Base-by-base conservation (phyloP, 106 monocot genomes). In the Acorus calamus region DNA sequence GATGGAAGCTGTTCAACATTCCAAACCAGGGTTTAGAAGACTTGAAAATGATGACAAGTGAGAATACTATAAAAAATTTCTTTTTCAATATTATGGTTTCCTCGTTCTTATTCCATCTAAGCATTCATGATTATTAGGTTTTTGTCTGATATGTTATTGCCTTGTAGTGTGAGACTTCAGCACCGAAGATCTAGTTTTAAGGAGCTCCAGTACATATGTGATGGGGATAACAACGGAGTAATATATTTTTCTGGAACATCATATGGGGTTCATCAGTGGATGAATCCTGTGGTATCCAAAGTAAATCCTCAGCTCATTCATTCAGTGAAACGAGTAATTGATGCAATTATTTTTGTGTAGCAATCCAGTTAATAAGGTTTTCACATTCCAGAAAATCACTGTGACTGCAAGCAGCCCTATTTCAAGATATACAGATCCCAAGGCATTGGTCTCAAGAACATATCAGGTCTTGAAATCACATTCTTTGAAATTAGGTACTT, bases 201-300 rank as follows among this genome's bases (percentile, higher is more conserved):
- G 62, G 92, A 92, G 70, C 91, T 98, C 53, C 91, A 85, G 48
- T 98, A 88, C 57, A 85, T 98, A 65, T 85, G 87, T 73, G 96
- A 98, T 70, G 91, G 96, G 11, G 96, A 98, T 56, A 85, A 72
- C 8, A 98, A 92, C 73, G 96, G 96, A 61, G 88, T 98, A 4
- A 71, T 92, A 28, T 92, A 98, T 66, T 92, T 72, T 85, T 78
- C 96, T 49, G 96, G 96, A 14, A 98, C 96, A 52, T 98, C 96
- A 63, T 98, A 80, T 77, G 96, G 96, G 46, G 71, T 85, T 61
- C 96, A 98, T 74, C 83, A 74, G 59, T 98, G 96, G 96, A 78
- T 98, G 52, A 98, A 98, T 80, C 96, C 96, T 77, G 78, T 92
- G 76, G 67, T 92, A 69, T 58, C 87, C 11, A 98, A 92, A 85